Evolutionary conservation across 2,329 filamentous ascomycete species (phyloP), one percentile per base, ranked within the genome.

Genomic region (Phialophora expanda): DNA sequence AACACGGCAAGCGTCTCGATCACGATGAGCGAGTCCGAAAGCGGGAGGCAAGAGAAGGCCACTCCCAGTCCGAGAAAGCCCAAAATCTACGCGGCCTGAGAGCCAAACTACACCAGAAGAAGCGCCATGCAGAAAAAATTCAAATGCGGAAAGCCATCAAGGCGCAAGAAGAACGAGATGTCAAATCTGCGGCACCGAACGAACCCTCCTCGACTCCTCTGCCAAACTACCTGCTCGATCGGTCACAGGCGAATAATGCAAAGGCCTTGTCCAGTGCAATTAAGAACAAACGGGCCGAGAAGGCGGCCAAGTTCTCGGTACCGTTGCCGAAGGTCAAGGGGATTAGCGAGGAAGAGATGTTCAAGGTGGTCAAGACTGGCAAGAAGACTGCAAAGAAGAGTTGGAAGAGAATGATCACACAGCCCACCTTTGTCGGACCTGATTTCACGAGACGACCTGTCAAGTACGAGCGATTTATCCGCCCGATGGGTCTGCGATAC

Each of bases 271-370:
- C 86, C 65, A 90, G 86, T 66, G 91, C 93, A 61, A 96, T 97
- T 82, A 99, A 98, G 86, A 92, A 97, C 79, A 97, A 97, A 85
- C 86, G 95, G 48, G 86, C 86, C 69, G 96, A 97, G 79, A 97
- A 97, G 85, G 92, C 93, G 6, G 95, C 95, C 58, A 91, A 94
- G 76, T 98, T 97, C 78, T 87, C 86, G 34, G 95, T 98, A 46
- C 95, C 95, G 1, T 79, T 99, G 75, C 95, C 95, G 41, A 97
- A 97, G 82, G 95, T 98, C 53, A 87, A 91, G 75, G 94, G 92
- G 70, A 97, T 98, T 73, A 89, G 87, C 72, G 94, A 98, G 82
- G 92, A 96, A 84, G 94, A 97, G 83, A 94, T 97, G 90, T 98
- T 98, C 84, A 94, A 92, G 81, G 93, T 97, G 14, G 88, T 98